Base-by-base conservation (phyloP, 768 basidiomycete species). In the Tulasnella sp. region DNA sequence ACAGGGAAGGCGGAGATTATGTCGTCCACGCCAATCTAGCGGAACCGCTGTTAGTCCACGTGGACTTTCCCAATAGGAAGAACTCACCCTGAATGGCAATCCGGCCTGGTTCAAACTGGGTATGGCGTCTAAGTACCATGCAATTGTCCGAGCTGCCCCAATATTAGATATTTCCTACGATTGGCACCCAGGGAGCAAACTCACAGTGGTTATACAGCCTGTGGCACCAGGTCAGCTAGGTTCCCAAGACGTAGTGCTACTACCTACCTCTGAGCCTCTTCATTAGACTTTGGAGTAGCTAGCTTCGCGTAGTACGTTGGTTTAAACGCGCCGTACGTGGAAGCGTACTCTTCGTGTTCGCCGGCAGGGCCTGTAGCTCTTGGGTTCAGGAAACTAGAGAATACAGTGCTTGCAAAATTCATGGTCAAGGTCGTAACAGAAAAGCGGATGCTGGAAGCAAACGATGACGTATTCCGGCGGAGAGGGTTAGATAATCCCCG, bases 71-170 rank as follows among this genome's bases (percentile, higher is more conserved):
- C n/a, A 4, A 14, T 4, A 21, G 9, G 23, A 43, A 15, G 8
- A 4, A 49, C 46, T 55, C 25, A 51, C 57, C 37, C 39, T 42
- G 56, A 61, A 49, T 8, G 60, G 60, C n/a, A 61, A 32, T 4
- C 58, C 49, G 49, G 57, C 40, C 29, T 61, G 46, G 37, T 40
- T 58, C 29, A 58, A 48, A 19, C 57, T 51, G 27, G 60, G 60
- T 14, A 61, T 27, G 25, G 60, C 60, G 40, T 61, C 60, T 49
- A 61, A 49, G 42, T 61, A 61, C 60, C 60, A 61, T 21, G 60
- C 60, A 23, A 58, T 37, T 14, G 60, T 61, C 12, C 60, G 60
- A 17, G 42, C 55, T 57, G 23, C 21, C n/a, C n/a, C n/a, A 31
- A 23, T 4, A n/a, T 41, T 17, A 6, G 9, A 12, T 48, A 17